These are phyloP conservation scores for Volvariella surrecta DNA, from an alignment of 1,284 basidiomycete species.

Conservation along the genomic window DNA sequence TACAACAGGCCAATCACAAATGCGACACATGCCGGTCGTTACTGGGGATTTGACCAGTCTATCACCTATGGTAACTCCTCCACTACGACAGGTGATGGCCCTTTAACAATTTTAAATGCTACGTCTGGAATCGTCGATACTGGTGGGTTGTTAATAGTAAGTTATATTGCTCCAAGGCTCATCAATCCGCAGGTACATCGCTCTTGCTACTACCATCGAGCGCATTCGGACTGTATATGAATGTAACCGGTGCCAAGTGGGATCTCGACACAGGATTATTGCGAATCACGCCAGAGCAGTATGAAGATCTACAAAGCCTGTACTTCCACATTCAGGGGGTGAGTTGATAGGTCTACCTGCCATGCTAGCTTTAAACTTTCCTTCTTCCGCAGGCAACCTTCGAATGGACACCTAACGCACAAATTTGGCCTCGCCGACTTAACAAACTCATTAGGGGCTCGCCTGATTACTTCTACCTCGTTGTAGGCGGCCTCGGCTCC, in stretches of 20 bases:
- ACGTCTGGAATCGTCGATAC: constrained; percentile 17
- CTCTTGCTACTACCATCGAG: constrained; percentile 6
- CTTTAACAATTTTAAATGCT: constrained; percentile 9
- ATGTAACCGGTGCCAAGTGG: constrained; percentile 5
- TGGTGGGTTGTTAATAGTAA: constrained; percentile 1
- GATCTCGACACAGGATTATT: constrained; percentile 8
- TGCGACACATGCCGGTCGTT: constrained; percentile 19
- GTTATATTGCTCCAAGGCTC: neutral
- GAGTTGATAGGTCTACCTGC: constrained; percentile 4
- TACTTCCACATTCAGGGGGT: constrained; percentile 41
- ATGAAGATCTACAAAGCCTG: constrained; percentile 19
- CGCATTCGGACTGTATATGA: constrained; percentile 3
- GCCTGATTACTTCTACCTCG: constrained; percentile 32
- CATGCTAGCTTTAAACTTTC: constrained; percentile 10
- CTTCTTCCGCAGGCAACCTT: constrained; percentile 20
- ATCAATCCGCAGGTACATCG: constrained; percentile 5
- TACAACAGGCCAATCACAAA: constrained; percentile 20
- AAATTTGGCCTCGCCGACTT: constrained; percentile 44
- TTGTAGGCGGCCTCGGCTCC: constrained; percentile 28
- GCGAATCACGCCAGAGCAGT: constrained; percentile 4
- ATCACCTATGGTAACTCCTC: constrained; percentile 16
- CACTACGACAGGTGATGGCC: neutral
- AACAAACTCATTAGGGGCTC: constrained; percentile 41
- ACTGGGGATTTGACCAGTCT: constrained; percentile 26
- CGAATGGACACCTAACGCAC: constrained; percentile 42